Evolutionary conservation across 495 filamentous ascomycete genomes (phyloP).

Genomic region (Neurospora sp.): DNA sequence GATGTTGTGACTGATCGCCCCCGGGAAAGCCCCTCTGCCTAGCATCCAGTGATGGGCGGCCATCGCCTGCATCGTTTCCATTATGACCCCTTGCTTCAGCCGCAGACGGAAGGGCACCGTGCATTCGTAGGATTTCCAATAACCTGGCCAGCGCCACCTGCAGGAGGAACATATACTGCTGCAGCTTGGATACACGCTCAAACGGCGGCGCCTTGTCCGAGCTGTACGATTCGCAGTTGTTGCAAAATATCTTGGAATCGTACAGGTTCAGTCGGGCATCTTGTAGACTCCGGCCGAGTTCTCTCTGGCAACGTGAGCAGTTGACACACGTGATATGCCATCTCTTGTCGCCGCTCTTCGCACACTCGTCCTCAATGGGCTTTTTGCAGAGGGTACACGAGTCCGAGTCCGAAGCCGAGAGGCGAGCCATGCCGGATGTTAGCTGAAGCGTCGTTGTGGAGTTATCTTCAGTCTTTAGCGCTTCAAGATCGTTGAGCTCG

Average conservation of each 20-base stretch:
- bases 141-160: constrained; percentile 85
- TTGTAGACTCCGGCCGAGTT: constrained; percentile 52
- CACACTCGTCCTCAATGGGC: constrained; percentile 90
- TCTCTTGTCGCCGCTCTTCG: constrained; percentile 56
- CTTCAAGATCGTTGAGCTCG: constrained; percentile 65
- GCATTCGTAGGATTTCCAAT: constrained; percentile 72
- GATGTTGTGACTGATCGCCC: constrained; percentile 46
- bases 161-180: constrained; percentile 89
- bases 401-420: constrained; percentile 73
- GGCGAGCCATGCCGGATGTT: constrained; percentile 57
- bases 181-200: constrained; percentile 66
- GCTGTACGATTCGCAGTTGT: constrained; percentile 40
- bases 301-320: constrained; percentile 65
- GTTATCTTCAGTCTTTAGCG: constrained; percentile 55
- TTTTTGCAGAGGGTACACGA: constrained; percentile 70
- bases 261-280: constrained; percentile 57
- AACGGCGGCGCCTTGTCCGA: constrained; percentile 27
- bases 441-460: constrained; percentile 53
- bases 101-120: constrained; percentile 65
- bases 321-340: constrained; percentile 76
- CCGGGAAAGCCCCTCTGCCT: constrained; percentile 61
- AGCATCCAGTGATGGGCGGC: constrained; percentile 38
- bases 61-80: constrained; percentile 57
- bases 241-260: constrained; percentile 59
- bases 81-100: constrained; percentile 67